Percentiles rank a stretch among this genome's conserved stretches.
Conservation (phyloP, 2,329 filamentous ascomycete genomes). For the Talaromyces amestolkiae region DNA sequence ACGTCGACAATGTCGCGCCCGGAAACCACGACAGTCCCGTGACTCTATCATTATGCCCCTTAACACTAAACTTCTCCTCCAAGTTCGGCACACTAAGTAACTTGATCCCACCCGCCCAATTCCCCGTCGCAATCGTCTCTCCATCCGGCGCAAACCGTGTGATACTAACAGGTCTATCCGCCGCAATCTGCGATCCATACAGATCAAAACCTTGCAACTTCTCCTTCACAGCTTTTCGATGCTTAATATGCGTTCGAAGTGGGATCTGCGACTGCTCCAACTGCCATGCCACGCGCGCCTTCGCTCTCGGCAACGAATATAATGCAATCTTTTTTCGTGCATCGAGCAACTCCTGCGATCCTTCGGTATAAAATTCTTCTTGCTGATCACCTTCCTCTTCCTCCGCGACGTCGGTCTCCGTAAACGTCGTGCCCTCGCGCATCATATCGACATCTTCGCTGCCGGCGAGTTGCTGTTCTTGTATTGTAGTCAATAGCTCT, state of each 20-base stretch:
- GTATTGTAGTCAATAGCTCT: slow-evolving; percentile 71
- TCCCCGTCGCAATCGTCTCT: slow-evolving; percentile 79
- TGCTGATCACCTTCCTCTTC: slow-evolving; percentile 75
- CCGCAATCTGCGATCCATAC: slow-evolving; percentile 88
- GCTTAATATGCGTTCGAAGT: slow-evolving; percentile 85
- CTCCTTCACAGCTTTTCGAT: slow-evolving; percentile 85
- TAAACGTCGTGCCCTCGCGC: slow-evolving; percentile 47
- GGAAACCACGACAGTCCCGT: slow-evolving; percentile 91
- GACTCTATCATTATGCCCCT: slow-evolving; percentile 84
- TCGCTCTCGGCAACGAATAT: slow-evolving; percentile 80
- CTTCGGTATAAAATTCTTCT: slow-evolving; percentile 93
- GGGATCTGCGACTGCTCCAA: slow-evolving; percentile 78
- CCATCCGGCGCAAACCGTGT: slow-evolving; percentile 86
- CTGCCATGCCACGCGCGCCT: slow-evolving; percentile 72
- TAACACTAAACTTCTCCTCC: slow-evolving; percentile 69
- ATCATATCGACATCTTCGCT: slow-evolving; percentile 51
- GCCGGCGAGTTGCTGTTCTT: slow-evolving; percentile 54
- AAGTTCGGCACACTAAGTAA: slow-evolving; percentile 80
- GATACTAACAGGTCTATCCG: slow-evolving; percentile 87
- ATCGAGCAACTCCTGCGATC: slow-evolving; percentile 68
- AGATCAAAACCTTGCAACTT: slow-evolving; percentile 79
- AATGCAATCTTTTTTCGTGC: slow-evolving; percentile 76
- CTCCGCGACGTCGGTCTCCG: slow-evolving; percentile 55
- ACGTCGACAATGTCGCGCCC: slow-evolving; percentile 68
- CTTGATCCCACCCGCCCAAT: slow-evolving; percentile 88